Conservation (phyloP, 257 asterid genomes). For the Capsicum rhomboideum region DNA sequence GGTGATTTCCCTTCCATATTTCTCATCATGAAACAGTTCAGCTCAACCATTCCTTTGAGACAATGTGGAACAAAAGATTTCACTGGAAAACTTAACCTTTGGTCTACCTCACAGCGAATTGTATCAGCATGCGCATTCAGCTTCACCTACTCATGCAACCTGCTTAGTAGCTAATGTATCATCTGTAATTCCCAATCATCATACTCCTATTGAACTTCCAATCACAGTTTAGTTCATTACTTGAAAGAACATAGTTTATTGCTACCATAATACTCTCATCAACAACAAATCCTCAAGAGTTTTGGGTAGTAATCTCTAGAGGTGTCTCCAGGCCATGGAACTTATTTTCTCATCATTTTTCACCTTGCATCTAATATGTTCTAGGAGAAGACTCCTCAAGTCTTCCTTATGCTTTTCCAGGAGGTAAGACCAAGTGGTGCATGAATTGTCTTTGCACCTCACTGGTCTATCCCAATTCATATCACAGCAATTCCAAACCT, state of each 20-base stretch:
- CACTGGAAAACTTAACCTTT: neutral
- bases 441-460: neutral
- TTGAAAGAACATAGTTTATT: too few relatives aligned
- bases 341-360: too few relatives aligned
- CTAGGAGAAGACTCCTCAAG: too few relatives aligned
- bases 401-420: neutral
- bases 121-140: neutral
- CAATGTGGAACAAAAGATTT: neutral
- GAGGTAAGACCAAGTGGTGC: neutral
- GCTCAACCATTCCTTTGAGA: neutral
- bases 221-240: neutral
- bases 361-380: too few relatives aligned
- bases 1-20: neutral
- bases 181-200: neutral
- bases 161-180: neutral
- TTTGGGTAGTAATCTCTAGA: too few relatives aligned
- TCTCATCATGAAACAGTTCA: neutral
- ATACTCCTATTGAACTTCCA: neutral
- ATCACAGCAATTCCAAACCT: neutral
- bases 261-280: too few relatives aligned
- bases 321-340: too few relatives aligned
- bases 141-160: neutral
- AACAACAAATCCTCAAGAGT: too few relatives aligned
- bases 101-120: neutral
- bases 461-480: neutral